These are phyloP conservation scores for Quercus parvula DNA, from an alignment of 306 rosid species.

Conservation along the genomic window DNA sequence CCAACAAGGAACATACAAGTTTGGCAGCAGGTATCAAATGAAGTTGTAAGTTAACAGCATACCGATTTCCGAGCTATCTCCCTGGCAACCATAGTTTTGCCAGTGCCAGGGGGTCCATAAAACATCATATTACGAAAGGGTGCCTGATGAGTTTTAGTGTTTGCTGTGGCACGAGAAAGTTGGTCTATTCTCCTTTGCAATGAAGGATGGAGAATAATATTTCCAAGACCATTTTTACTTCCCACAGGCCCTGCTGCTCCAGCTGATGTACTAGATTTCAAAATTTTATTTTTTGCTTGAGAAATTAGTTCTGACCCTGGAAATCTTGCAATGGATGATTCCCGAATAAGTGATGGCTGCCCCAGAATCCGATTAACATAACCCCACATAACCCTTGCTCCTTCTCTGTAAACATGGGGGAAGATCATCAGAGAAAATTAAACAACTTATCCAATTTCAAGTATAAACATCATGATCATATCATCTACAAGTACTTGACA, in stretches of 20 bases:
- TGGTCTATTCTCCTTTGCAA: constrained; percentile 79
- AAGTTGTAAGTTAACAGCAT: constrained; percentile 16
- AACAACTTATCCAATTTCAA: constrained; percentile 10
- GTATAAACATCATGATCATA: not conserved
- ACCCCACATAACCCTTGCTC: constrained; percentile 95
- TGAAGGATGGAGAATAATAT: constrained; percentile 89
- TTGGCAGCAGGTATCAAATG: not conserved
- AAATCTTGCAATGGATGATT: constrained; percentile 84
- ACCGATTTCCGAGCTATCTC: constrained; percentile 97
- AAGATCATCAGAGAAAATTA: constrained; percentile 22
- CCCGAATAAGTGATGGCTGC: constrained; percentile 96
- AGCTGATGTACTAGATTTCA: constrained; percentile 41
- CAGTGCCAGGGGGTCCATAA: constrained; percentile 99
- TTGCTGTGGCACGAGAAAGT: constrained; percentile 90
- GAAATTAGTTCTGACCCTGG: constrained; percentile 79
- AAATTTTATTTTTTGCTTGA: constrained; percentile 57
- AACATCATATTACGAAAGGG: constrained; percentile 97
- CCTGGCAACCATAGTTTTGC: constrained; percentile 99
- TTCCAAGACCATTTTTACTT: constrained; percentile 60
- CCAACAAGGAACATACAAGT: not conserved
- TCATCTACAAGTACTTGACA: not conserved
- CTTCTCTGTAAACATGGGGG: constrained; percentile 61
- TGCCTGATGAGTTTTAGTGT: constrained; percentile 92
- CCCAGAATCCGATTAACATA: constrained; percentile 93
- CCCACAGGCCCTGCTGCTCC: constrained; percentile 40